Evolutionary conservation across 208 protist genomes (phyloP).

Genomic region (Wallacemonas sp.): DNA sequence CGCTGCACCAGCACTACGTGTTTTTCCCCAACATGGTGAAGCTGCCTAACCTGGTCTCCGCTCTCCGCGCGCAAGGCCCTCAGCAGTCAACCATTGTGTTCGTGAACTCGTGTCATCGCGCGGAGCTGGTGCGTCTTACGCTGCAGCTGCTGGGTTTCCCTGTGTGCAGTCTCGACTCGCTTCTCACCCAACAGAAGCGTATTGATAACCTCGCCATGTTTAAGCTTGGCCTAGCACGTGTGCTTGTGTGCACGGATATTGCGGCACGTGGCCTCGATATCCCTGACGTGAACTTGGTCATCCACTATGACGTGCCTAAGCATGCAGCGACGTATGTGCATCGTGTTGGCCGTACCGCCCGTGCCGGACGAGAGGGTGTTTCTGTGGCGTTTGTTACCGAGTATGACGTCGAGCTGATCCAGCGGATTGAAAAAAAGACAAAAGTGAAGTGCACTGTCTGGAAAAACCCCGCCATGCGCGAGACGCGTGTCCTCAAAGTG

Average conservation of each 20-base stretch:
- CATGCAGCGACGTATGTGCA: slow-evolving; percentile 97
- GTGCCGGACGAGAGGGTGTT: slow-evolving; percentile 76
- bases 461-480: slow-evolving; percentile 47
- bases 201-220: slow-evolving; percentile 97
- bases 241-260: slow-evolving; percentile 92
- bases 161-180: slow-evolving; percentile 96
- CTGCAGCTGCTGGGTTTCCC: slow-evolving; percentile 94
- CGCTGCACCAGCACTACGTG: slow-evolving; percentile 59
- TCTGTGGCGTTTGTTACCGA: slow-evolving; percentile 81
- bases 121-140: slow-evolving; percentile 82
- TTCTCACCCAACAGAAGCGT: slow-evolving; percentile 96
- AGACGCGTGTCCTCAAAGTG: slow-evolving; percentile 57
- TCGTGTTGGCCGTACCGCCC: slow-evolving; percentile 96
- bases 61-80: slow-evolving; percentile 53
- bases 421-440: slow-evolving; percentile 62
- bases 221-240: slow-evolving; percentile 89
- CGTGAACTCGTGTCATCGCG: slow-evolving; percentile 79
- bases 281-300: slow-evolving; percentile 93
- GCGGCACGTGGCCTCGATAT: slow-evolving; percentile 98
- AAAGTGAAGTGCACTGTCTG: slow-evolving; percentile 38
- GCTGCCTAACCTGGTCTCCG: slow-evolving; percentile 74
- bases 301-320: slow-evolving; percentile 98
- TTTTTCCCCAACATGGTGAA: slow-evolving; percentile 88
- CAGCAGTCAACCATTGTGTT: slow-evolving; percentile 86
- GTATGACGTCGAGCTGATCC: slow-evolving; percentile 76